Percentiles rank a stretch among this genome's conserved stretches.
These are phyloP conservation scores for Lactarius trivialis DNA, from an alignment of 768 basidiomycete species.

Conservation along the genomic window DNA sequence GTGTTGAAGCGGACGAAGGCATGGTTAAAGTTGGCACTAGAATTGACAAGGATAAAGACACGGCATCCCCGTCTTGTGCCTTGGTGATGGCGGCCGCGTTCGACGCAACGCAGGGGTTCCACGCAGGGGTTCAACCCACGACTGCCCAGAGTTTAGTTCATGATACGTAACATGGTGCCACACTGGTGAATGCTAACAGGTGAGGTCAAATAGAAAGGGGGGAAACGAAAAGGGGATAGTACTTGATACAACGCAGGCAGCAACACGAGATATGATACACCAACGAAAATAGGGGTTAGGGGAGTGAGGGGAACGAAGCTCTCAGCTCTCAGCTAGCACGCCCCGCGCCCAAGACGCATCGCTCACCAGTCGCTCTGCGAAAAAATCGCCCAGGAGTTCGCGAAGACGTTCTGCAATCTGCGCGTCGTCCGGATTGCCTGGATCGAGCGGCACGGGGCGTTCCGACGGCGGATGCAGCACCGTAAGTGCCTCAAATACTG, in stretches of 20 bases:
- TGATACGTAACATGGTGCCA: not conserved
- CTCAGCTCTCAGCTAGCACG: conserved; percentile 34
- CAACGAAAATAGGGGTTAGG: not conserved
- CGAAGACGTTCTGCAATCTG: conserved; percentile 41
- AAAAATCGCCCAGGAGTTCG: conserved; percentile 54
- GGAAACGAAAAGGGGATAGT: not conserved
- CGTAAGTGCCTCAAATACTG: conserved; percentile 60
- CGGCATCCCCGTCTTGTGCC: not conserved
- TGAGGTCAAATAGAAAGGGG: not conserved
- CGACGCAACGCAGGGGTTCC: not conserved
- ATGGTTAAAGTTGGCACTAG: not conserved
- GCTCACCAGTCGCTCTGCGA: conserved; percentile 46
- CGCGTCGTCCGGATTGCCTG: conserved; percentile 41
- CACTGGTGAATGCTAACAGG: not conserved
- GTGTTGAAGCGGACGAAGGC: not conserved
- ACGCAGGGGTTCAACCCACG: not conserved
- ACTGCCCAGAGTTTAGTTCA: not conserved
- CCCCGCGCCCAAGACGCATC: conserved; percentile 64
- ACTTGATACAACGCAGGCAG: conserved; percentile 4
- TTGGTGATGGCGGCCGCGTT: not conserved
- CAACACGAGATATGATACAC: conserved; percentile 10
- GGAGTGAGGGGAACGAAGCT: not conserved
- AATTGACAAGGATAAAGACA: not conserved
- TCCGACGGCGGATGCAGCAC: conserved; percentile 53
- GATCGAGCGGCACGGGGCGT: conserved; percentile 53